These are phyloP conservation scores for Choanephora cucurbitarum DNA, from an alignment of 371 early-diverging fungal species.

Conservation along the genomic window DNA sequence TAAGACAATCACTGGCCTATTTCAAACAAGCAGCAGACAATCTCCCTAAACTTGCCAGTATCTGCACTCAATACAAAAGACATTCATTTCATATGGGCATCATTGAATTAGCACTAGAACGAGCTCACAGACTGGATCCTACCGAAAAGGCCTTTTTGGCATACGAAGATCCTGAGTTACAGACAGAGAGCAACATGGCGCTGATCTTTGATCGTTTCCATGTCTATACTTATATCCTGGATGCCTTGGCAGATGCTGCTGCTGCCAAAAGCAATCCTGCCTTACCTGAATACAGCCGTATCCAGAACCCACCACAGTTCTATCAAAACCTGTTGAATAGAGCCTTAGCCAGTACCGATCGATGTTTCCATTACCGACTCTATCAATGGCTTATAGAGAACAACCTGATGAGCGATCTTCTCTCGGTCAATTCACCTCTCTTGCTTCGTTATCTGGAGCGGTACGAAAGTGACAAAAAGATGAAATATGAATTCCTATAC, in stretches of 20 bases:
- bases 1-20: slow-evolving; percentile 62
- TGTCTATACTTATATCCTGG: slow-evolving; percentile 8
- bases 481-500: not conserved
- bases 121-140: slow-evolving; percentile 69
- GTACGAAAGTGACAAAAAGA: slow-evolving; percentile 51
- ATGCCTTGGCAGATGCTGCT: slow-evolving; percentile 35
- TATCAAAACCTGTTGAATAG: slow-evolving; percentile 34
- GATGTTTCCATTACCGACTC: slow-evolving; percentile 67
- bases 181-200: not conserved
- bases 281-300: slow-evolving; percentile 1
- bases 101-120: slow-evolving; percentile 69
- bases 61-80: slow-evolving; percentile 55
- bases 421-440: slow-evolving; percentile 48
- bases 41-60: slow-evolving; percentile 54
- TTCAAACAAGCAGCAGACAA: slow-evolving; percentile 49
- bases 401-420: slow-evolving; percentile 30
- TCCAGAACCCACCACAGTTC: not conserved
- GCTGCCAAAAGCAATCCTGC: slow-evolving; percentile 14
- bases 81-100: slow-evolving; percentile 61
- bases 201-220: not conserved
- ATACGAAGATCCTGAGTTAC: slow-evolving; percentile 26
- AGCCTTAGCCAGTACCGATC: slow-evolving; percentile 53
- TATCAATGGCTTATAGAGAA: slow-evolving; percentile 69
- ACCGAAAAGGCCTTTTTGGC: slow-evolving; percentile 54
- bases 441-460: slow-evolving; percentile 70